Conservation (phyloP, 225 moss, liverwort and hornwort genomes). For the Marchantia polymorpha region DNA sequence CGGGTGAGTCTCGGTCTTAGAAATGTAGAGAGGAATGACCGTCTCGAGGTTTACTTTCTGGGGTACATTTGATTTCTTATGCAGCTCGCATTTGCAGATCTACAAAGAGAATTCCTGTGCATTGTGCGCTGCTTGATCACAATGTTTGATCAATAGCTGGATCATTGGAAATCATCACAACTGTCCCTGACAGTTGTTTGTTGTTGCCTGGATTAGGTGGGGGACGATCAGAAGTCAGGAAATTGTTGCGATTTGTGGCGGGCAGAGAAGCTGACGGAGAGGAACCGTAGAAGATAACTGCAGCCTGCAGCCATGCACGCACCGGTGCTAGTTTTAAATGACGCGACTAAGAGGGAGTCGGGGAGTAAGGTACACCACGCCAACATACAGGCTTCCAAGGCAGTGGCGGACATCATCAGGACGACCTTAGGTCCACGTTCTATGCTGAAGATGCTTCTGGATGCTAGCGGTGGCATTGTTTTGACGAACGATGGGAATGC, state of each 20-base stretch:
- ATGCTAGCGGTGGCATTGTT: conserved; percentile 91
- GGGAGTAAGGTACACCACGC: conserved; percentile 76
- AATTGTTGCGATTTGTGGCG: background rate
- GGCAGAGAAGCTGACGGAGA: no score
- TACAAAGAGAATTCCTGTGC: background rate
- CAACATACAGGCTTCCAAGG: conserved; percentile 89
- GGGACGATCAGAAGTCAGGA: background rate
- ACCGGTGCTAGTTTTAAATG: conserved; percentile 81
- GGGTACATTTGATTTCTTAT: background rate
- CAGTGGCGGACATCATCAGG: conserved; percentile 91
- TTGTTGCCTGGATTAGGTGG: background rate
- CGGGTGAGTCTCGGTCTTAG: background rate
- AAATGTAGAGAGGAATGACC: background rate
- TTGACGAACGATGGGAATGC: conserved; percentile 90
- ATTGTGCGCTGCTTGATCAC: no score
- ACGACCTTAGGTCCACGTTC: conserved; percentile 88
- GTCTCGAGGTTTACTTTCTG: background rate
- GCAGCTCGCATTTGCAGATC: background rate
- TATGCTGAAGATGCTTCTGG: conserved; percentile 95
- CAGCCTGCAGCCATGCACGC: conserved; percentile 60
- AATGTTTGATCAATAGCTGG: no score
- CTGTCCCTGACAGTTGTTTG: background rate
- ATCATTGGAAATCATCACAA: background rate
- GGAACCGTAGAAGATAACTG: background rate
- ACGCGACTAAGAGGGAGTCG: conserved; percentile 77